phyloP scores from a whole-genome alignment of 768 basidiomycete species.

The Tricholoma flavovirens region DNA sequence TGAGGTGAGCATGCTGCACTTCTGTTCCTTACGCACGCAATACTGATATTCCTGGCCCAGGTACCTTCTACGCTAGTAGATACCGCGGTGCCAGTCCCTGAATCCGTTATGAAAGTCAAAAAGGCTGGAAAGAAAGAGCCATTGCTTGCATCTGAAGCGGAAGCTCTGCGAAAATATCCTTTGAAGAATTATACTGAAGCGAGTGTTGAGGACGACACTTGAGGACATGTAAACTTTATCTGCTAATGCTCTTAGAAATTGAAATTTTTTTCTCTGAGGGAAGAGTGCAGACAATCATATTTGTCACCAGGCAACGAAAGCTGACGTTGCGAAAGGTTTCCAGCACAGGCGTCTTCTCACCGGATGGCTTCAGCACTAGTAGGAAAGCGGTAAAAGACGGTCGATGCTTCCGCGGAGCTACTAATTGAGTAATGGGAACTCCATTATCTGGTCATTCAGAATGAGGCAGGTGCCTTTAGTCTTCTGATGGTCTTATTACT shows the following conservation, averaged over 20 bases:
- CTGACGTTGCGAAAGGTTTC: neutral
- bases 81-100: constrained; percentile 30
- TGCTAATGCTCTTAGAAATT: neutral
- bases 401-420: neutral
- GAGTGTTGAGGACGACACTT: constrained; percentile 10
- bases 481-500: neutral
- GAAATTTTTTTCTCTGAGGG: neutral
- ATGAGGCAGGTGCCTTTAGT: neutral
- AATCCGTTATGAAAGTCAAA: constrained; percentile 67
- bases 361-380: neutral
- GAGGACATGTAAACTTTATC: constrained; percentile 1
- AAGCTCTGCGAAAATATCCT: constrained; percentile 73
- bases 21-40: constrained; percentile 1
- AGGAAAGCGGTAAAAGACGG: neutral
- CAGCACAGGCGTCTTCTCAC: neutral
- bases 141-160: constrained; percentile 56
- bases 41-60: constrained; percentile 19
- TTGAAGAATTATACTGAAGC: constrained; percentile 61
- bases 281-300: neutral
- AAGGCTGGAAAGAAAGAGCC: constrained; percentile 37
- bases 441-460: neutral
- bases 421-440: neutral
- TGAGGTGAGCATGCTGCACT: constrained; percentile 41
- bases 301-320: neutral
- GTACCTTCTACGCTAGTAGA: constrained; percentile 22